Base-by-base conservation (phyloP, 495 filamentous ascomycete species). In the Xylaria palmicola region DNA sequence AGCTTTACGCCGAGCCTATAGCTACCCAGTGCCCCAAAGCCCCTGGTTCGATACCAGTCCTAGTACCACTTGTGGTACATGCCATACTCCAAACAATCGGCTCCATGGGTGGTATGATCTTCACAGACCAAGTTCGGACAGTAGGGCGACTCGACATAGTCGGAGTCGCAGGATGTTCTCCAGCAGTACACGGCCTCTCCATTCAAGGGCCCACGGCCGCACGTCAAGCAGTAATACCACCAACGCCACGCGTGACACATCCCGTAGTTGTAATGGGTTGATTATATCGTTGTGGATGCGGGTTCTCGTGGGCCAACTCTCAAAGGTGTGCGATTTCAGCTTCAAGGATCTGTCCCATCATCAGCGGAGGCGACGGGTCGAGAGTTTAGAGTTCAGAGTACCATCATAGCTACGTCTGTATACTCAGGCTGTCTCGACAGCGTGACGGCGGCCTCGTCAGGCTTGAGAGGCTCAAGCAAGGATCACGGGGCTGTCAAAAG, bases 211-310 rank as follows among this genome's bases (percentile, higher is more conserved):
- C 65, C 65, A 9, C 65, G 56, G 40, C 65, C 63, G 40, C 65
- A 68, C 19, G 43, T 54, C 15, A 65, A 20, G 52, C 65, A 68
- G 17, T 60, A 68, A 44, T 60, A 68, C 41, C 49, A 62, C 65
- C 65, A 68, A 17, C 55, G 32, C 39, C 54, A 58, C n/a, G 65
- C 65, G 47, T 65, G 56, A 30, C 65, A 68, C 65, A 68, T 68
- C 6, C 10, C 48, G 55, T 45, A 27, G 34, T 15, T 19, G n/a
- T 36, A 30, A 20, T 26, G 20, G 17, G 22, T 34, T 12, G 20
- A 27, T 17, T 24, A 44, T 24, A 40, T 20, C 36, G 22, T 52
- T 32, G 48, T 22, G 36, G 45, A 20, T 22, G 24, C n/a, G 22
- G 45, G 13, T 27, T 48, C 20, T 43, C 20, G 30, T 32, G 9